Conservation (phyloP, 2,329 filamentous ascomycete species). For the Fusarium mundagurra region DNA sequence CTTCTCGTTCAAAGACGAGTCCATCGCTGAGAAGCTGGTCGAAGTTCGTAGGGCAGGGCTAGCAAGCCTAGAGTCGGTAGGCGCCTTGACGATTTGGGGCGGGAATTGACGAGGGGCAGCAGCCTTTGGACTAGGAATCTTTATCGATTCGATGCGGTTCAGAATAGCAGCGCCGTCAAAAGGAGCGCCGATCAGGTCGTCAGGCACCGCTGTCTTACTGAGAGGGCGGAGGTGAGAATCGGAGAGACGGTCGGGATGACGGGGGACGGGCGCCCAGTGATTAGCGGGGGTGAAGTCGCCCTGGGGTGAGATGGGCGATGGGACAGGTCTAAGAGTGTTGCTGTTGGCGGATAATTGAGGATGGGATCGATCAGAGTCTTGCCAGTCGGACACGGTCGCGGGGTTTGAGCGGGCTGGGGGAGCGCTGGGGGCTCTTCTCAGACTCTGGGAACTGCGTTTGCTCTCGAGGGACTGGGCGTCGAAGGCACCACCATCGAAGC, state of each 20-base stretch:
- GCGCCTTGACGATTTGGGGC: conserved; percentile 58
- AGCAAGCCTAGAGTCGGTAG: conserved; percentile 60
- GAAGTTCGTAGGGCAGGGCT: conserved; percentile 72
- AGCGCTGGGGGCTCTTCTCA: conserved; percentile 69
- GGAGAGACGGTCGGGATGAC: conserved; percentile 43
- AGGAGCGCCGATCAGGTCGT: conserved; percentile 71
- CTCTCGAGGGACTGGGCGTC: conserved; percentile 68
- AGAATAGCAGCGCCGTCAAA: conserved; percentile 72
- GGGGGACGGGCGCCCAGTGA: conserved; percentile 43
- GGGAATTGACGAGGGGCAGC: conserved; percentile 44
- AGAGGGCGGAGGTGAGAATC: conserved; percentile 40
- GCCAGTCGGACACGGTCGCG: conserved; percentile 61
- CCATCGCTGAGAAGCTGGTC: conserved; percentile 59
- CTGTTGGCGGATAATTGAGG: conserved; percentile 52
- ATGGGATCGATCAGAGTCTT: conserved; percentile 45
- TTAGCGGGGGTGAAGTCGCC: conserved; percentile 57
- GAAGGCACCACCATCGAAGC: conserved; percentile 59
- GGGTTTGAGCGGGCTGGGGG: conserved; percentile 60
- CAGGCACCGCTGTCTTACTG: conserved; percentile 48
- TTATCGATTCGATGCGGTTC: conserved; percentile 66
- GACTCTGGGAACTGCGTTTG: conserved; percentile 71
- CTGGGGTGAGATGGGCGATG: conserved; percentile 57
- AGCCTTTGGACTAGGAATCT: conserved; percentile 48
- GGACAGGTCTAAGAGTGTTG: conserved; percentile 55
- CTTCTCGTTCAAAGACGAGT: conserved; percentile 52